A percentile compares a stretch with the other conserved stretches of the same genome.
Evolutionary conservation across 352 stramenopile genomes (phyloP).

Genomic region (Saprolegnia parasitica): DNA sequence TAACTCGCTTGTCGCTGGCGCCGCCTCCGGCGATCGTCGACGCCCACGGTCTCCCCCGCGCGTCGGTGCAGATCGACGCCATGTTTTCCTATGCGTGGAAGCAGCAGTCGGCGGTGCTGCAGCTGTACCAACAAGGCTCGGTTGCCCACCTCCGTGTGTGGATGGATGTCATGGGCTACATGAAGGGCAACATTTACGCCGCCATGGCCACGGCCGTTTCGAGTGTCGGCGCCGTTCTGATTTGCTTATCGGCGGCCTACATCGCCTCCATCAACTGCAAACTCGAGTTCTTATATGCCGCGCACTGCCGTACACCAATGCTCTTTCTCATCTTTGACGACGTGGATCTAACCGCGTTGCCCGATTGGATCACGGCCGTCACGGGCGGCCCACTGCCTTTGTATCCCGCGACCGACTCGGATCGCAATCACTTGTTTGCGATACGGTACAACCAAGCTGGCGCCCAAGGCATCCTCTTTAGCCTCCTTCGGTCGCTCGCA

Average conservation of each 20-base stretch:
- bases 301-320: conserved; percentile 38
- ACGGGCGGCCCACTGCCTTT: conserved; percentile 38
- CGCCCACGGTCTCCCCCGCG: conserved; percentile 36
- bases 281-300: conserved; percentile 54
- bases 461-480: conserved; percentile 37
- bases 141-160: conserved; percentile 42
- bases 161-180: conserved; percentile 59
- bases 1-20: conserved; percentile 36
- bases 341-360: conserved; percentile 32
- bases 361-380: conserved; percentile 39
- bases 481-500: conserved; percentile 40
- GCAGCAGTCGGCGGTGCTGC: conserved; percentile 37
- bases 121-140: conserved; percentile 41
- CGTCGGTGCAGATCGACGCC: conserved; percentile 40
- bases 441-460: not conserved
- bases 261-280: conserved; percentile 48
- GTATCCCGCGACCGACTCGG: conserved; percentile 29
- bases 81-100: conserved; percentile 65
- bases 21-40: conserved; percentile 41
- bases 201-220: conserved; percentile 55
- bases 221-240: conserved; percentile 49
- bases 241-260: conserved; percentile 50
- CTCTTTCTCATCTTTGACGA: conserved; percentile 49
- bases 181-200: conserved; percentile 61
- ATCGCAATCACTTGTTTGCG: not conserved